Base-by-base conservation (phyloP, 176 grass and related monocot species). In the Themeda triandra region DNA sequence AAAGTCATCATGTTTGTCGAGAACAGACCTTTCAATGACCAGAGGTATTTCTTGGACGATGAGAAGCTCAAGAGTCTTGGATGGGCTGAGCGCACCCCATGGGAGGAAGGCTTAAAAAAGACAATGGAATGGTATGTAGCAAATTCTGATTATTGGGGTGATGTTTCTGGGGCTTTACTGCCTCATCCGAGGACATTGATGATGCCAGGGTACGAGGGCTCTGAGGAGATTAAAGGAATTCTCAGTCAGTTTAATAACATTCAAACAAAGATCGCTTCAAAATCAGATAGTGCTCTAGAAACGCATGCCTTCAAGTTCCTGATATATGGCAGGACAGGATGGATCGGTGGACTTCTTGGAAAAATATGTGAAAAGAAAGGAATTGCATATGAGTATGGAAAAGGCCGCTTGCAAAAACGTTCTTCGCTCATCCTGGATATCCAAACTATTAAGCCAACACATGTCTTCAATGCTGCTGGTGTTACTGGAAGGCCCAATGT, bases 11-110 rank as follows among this genome's bases (percentile, higher is more conserved):
- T 89, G 25, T 96, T 89, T 89, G 93, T 96, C 2, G 93, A 96
- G 37, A 96, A 95, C 74, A 89, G 93, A 54, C 93, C 93, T 66
- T 95, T 95, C 80, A 95, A 95, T 79, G 93, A 92, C 85, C 93
- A 96, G 82, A 89, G 93, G 62, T 96, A 93, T 69, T 96, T 96
- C 64, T 71, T 93, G 71, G 93, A 96, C 88, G 93, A 96, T 82
- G 80, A 93, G 88, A 96, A 96, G 81, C 85, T 96, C 81, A 89
- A 89, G 83, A 87, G 80, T 73, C 78, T 93, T 80, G 91, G 93
- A 78, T 93, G 88, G 93, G 85, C 90, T 18, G 91, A 93, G 73
- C 82, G 88, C 64, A 95, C 93, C 44, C 88, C 45, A 56, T 95
- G 93, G 93, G 93, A 95, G 71, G 93, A 92, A 73, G 93, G 93